Percentiles rank a stretch among this genome's conserved stretches.
Conservation (phyloP, 768 basidiomycete species). For the Auriscalpium vulgare region DNA sequence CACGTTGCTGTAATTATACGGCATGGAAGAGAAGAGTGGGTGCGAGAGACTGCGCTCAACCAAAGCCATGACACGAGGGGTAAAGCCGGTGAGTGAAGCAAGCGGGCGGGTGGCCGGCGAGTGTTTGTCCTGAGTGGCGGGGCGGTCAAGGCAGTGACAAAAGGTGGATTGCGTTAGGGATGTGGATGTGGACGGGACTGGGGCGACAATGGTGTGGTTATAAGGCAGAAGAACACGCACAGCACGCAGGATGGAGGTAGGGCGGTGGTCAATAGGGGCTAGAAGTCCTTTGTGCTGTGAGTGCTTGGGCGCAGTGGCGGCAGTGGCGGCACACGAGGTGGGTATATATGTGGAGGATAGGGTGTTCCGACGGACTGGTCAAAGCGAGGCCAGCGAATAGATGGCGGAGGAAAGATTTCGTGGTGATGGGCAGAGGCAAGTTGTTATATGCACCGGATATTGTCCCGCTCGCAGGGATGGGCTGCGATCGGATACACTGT, state of each 20-base stretch:
- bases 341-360: too few species aligned
- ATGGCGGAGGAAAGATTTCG: too few species aligned
- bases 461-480: too few species aligned
- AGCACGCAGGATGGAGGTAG: slow-evolving; percentile 6
- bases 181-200: neutral
- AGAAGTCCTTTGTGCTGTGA: neutral
- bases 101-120: neutral
- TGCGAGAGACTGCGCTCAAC: slow-evolving; percentile 10
- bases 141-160: neutral
- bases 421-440: too few species aligned
- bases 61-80: slow-evolving; percentile 12
- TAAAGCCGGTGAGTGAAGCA: neutral
- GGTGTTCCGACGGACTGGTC: too few species aligned
- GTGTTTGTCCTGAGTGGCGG: neutral
- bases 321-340: neutral
- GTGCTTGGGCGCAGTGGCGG: neutral
- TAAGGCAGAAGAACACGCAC: slow-evolving; percentile 5
- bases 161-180: neutral
- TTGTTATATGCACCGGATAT: too few species aligned
- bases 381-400: too few species aligned
- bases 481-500: too few species aligned
- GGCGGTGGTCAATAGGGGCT: slow-evolving; percentile 1
- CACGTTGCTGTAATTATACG: slow-evolving; percentile 16
- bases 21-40: slow-evolving; percentile 6
- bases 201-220: neutral